Percentiles rank a stretch among this genome's conserved stretches.
Conservation (phyloP, 73 alveolate genomes). For the Paramecium sonneborni region DNA sequence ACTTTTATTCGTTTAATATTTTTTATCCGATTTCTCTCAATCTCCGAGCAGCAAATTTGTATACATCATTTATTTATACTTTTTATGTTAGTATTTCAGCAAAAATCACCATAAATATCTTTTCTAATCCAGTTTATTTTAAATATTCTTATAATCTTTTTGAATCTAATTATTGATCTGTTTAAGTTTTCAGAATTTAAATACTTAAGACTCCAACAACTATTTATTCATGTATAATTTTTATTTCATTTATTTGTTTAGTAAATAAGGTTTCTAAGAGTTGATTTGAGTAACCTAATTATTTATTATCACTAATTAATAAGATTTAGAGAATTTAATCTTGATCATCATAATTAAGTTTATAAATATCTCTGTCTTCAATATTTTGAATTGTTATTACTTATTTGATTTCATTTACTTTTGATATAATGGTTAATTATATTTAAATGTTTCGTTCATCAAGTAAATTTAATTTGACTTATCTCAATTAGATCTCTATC, state of each 20-base stretch:
- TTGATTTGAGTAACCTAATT: background rate
- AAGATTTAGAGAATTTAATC: background rate
- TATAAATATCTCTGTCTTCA: background rate
- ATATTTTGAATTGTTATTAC: background rate
- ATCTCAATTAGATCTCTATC: background rate
- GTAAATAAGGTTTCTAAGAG: background rate
- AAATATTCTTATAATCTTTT: background rate
- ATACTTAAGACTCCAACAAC: background rate
- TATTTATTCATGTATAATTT: background rate
- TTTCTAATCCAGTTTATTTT: slow-evolving; percentile 21
- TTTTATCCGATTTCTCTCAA: background rate
- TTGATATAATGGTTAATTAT: background rate
- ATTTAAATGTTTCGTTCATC: background rate
- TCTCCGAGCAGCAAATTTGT: slow-evolving; percentile 16
- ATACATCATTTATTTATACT: background rate
- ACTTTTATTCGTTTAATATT: background rate
- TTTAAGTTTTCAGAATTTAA: background rate
- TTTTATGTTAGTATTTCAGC: slow-evolving; percentile 13
- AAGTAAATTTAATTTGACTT: background rate
- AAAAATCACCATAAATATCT: background rate
- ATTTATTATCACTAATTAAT: background rate
- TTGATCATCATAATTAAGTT: background rate
- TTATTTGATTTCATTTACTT: background rate
- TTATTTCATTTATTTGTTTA: background rate
- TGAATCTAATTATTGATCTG: background rate